Evolutionary conservation across 1,139 yeast genomes (phyloP).

Genomic region (Lodderomyces elongisporus): DNA sequence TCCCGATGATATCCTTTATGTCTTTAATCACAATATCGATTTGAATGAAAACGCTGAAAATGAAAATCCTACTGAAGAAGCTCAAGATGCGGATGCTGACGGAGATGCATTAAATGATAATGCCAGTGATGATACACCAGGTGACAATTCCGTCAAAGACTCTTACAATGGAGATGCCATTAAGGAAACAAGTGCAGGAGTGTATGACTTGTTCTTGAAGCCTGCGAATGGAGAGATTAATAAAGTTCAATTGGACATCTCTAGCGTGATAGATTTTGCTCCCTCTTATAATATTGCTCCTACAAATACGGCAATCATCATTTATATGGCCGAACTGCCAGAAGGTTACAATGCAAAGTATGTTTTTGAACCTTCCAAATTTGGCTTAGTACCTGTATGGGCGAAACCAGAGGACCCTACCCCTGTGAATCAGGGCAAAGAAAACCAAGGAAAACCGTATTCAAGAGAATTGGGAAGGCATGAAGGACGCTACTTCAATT

Average conservation of each 20-base stretch:
- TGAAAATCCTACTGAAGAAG: slow-evolving; percentile 4
- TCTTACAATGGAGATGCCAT: too few species aligned
- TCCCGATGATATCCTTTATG: slow-evolving; percentile 26
- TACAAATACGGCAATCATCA: slow-evolving; percentile 31
- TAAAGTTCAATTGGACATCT: slow-evolving; percentile 10
- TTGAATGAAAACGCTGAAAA: slow-evolving; percentile 4
- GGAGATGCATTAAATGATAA: too few species aligned
- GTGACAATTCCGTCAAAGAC: too few species aligned
- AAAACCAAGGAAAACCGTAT: slow-evolving; percentile 17
- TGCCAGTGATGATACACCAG: too few species aligned
- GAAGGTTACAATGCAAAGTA: slow-evolving; percentile 14
- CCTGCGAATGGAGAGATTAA: too few species aligned
- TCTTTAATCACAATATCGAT: slow-evolving; percentile 17
- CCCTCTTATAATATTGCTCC: slow-evolving; percentile 41
- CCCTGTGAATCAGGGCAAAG: slow-evolving; percentile 18
- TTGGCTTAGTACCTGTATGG: slow-evolving; percentile 42
- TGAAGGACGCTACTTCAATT: slow-evolving; percentile 49
- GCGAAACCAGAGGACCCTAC: slow-evolving; percentile 32
- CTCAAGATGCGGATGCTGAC: slow-evolving; percentile 4
- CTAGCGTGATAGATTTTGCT: slow-evolving; percentile 13
- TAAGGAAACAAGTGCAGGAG: too few species aligned
- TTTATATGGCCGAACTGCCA: slow-evolving; percentile 17
- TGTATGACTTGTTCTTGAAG: too few species aligned
- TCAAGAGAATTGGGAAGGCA: slow-evolving; percentile 28
- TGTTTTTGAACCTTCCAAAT: slow-evolving; percentile 35